A percentile compares a stretch with the other conserved stretches of the same genome.
These are phyloP conservation scores for Teunomyces panamensis DNA, from an alignment of 805 yeast species.

Conservation along the genomic window DNA sequence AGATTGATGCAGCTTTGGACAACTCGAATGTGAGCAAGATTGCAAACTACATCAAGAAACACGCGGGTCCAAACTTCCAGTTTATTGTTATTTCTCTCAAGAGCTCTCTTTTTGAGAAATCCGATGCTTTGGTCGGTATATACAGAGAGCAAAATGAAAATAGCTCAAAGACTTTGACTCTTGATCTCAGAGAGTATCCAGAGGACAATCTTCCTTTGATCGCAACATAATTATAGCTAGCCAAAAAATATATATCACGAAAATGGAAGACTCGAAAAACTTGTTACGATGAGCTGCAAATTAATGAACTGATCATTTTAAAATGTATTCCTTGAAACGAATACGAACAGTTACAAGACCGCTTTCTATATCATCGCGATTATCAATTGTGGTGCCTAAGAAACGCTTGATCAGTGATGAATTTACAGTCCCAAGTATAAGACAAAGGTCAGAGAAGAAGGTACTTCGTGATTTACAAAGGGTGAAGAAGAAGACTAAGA, in stretches of 20 bases:
- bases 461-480: constrained; percentile 8
- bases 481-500: constrained; percentile 21
- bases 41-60: constrained; percentile 77
- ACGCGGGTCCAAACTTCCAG: constrained; percentile 77
- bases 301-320: constrained; percentile 1
- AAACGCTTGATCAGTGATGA: not conserved
- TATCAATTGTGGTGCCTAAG: not conserved
- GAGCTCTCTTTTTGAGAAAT: constrained; percentile 79
- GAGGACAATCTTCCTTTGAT: constrained; percentile 16
- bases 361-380: not conserved
- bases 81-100: constrained; percentile 92
- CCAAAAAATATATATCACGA: not conserved
- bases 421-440: not conserved
- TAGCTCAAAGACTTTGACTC: constrained; percentile 68
- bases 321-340: constrained; percentile 1
- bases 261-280: not conserved
- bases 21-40: constrained; percentile 80
- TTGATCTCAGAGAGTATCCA: constrained; percentile 66
- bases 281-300: constrained; percentile 2
- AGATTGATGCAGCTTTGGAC: constrained; percentile 97
- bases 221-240: not conserved
- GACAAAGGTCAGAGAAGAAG: not conserved
- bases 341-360: not conserved
- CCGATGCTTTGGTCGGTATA: constrained; percentile 90
- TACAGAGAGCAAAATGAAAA: constrained; percentile 76